Evolutionary conservation across 495 filamentous ascomycete species (phyloP).

Genomic region (Neurospora sp.): DNA sequence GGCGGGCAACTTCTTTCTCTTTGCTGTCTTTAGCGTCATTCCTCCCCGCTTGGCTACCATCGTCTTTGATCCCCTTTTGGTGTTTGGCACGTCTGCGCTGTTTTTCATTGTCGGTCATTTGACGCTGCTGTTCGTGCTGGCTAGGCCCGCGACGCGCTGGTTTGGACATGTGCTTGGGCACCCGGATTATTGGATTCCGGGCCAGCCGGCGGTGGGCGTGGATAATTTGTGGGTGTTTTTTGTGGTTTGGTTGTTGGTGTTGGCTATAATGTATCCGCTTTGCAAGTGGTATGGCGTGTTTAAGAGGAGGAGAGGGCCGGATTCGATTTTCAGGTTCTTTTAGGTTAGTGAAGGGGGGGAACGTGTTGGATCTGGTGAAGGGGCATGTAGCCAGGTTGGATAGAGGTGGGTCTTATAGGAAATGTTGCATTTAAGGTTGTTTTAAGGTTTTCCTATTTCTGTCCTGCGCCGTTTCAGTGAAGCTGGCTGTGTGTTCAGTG

Average conservation of each 20-base stretch:
- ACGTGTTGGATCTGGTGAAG: not conserved
- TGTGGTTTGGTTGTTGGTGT: constrained; percentile 2
- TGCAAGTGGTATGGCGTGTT: constrained; percentile 22
- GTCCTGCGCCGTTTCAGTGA: not conserved
- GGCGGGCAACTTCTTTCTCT: constrained; percentile 18
- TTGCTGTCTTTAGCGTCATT: constrained; percentile 17
- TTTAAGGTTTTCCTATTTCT: not conserved
- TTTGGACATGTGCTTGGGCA: constrained; percentile 6
- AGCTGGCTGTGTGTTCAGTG: not conserved
- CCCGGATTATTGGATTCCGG: constrained; percentile 1
- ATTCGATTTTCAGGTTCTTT: constrained; percentile 28
- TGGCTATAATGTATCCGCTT: constrained; percentile 18
- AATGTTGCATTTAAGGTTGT: not conserved
- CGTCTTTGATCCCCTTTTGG: constrained; percentile 13
- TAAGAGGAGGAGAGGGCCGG: constrained; percentile 16
- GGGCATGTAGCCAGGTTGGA: not conserved
- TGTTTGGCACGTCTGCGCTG: constrained; percentile 24
- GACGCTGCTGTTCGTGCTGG: constrained; percentile 10
- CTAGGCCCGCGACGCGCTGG: not conserved
- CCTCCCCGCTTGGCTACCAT: constrained; percentile 9
- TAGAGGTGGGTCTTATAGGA: not conserved
- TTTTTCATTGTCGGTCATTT: constrained; percentile 26
- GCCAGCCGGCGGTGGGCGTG: constrained; percentile 7
- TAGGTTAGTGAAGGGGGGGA: constrained; percentile 1
- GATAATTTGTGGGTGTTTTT: constrained; percentile 17